A percentile compares a stretch with the other conserved stretches of the same genome.
Conservation (phyloP, 2,329 filamentous ascomycete species). For the Calonectria henricotiae region DNA sequence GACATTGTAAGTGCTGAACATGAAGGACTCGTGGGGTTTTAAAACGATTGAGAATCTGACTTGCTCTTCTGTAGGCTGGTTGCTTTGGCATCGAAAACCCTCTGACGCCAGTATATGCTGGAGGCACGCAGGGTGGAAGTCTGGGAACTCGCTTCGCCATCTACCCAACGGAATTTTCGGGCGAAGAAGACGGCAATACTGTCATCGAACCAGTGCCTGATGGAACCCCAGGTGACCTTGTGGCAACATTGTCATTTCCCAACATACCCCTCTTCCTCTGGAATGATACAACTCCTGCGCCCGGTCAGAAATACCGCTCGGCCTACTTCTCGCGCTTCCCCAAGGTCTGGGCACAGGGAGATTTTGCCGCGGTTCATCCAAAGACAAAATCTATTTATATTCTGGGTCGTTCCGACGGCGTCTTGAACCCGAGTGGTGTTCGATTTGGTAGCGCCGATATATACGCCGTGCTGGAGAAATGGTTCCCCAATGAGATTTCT, state of each 20-base stretch:
- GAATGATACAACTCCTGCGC: constrained; percentile 67
- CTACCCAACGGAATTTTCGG: constrained; percentile 68
- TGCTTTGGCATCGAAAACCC: constrained; percentile 78
- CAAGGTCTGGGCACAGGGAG: constrained; percentile 86
- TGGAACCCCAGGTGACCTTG: constrained; percentile 83
- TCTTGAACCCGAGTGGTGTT: constrained; percentile 85
- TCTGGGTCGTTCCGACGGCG: constrained; percentile 82
- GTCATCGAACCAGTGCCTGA: constrained; percentile 63
- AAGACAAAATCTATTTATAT: constrained; percentile 77
- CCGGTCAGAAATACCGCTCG: constrained; percentile 72
- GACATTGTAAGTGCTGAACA: constrained; percentile 72
- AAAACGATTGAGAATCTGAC: not conserved
- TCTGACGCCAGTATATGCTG: constrained; percentile 76
- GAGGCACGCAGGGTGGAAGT: constrained; percentile 67
- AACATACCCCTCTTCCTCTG: constrained; percentile 82
- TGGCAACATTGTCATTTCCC: constrained; percentile 80
- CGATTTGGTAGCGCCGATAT: constrained; percentile 87
- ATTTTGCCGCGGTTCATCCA: constrained; percentile 83
- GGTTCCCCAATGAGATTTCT: constrained; percentile 75
- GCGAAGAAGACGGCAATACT: constrained; percentile 68
- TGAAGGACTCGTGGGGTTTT: not conserved
- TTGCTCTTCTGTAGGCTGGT: constrained; percentile 62
- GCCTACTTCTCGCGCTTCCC: constrained; percentile 77
- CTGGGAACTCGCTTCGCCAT: constrained; percentile 70
- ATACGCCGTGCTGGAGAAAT: constrained; percentile 80